Base-by-base conservation (phyloP, 768 basidiomycete species). In the Pulveroboletus sp. region DNA sequence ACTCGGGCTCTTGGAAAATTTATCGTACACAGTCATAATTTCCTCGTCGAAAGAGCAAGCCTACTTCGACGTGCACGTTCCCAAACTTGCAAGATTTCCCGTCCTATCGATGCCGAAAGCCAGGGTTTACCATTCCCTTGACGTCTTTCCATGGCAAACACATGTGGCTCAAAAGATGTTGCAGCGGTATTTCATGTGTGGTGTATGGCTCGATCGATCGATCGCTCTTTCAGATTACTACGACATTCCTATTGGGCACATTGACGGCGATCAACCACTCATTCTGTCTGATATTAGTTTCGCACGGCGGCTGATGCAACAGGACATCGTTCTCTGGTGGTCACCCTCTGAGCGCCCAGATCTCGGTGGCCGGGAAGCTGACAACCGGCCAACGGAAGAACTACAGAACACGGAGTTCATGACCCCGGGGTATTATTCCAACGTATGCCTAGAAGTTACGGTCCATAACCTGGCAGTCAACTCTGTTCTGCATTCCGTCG, bases 271-370 rank as follows among this genome's bases (percentile, higher is more conserved):
- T 60, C 85, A 89, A 39, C 85, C 92, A 1, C 73, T 97, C n/a
- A 76, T 86, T 58, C 73, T 95, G 42, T 82, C 93, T 1, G 96
- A 99, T 58, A 76, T 99, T 56, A 86, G 82, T 56, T 96, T 97
- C 59, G 90, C 96, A 2, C 83, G 95, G 36, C 82, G 89, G 37
- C 70, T 98, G 46, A 72, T 86, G 28, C 83, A 85, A 41, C 91
- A 97, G 55, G 96, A 98, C 60, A 83, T 90, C 61, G 75, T 97
- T 3, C 74, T 99, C 3, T 99, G 96, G 96, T 99, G 96, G 96
- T 95, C 96, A 8, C 78, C 86, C 2, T 81, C 85, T 4, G 83
- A 90, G 28, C 79, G 80, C 17, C 94, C 96, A 3, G 96, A 99
- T 69, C 76, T 98, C 0, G 96, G 96, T 31, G 96, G 96, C 4